Evolutionary conservation across 1,139 yeast genomes (phyloP).

Genomic region (Pichia norvegensis): DNA sequence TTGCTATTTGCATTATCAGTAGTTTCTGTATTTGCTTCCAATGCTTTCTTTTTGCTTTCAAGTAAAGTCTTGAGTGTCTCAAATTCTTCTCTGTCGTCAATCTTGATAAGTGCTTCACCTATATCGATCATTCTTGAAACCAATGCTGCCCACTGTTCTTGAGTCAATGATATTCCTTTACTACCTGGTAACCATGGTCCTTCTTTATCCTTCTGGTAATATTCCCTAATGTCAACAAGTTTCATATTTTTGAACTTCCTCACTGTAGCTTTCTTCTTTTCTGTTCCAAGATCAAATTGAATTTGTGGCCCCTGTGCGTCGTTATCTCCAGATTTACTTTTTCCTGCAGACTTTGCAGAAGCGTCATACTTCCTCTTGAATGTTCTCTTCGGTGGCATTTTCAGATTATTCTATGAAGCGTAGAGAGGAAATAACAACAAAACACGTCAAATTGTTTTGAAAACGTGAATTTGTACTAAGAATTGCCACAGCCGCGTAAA

Average conservation of each 20-base stretch:
- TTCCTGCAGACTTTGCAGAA: not conserved
- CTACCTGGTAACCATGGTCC: constrained; percentile 66
- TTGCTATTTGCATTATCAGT: constrained; percentile 5
- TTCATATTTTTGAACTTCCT: constrained; percentile 57
- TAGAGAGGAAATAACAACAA: too few relatives aligned
- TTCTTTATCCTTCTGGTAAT: constrained; percentile 58
- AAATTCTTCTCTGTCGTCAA: constrained; percentile 31
- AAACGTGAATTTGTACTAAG: not conserved
- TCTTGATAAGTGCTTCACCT: constrained; percentile 46
- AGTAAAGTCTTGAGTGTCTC: constrained; percentile 7
- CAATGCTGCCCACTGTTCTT: constrained; percentile 57
- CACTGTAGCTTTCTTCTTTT: constrained; percentile 64
- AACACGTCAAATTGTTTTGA: not conserved
- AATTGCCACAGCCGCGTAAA: not conserved
- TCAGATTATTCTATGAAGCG: not conserved
- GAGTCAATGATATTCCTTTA: constrained; percentile 76
- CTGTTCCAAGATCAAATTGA: constrained; percentile 37
- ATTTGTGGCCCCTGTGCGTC: constrained; percentile 10
- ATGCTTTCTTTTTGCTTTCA: constrained; percentile 27
- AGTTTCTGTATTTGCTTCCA: not conserved
- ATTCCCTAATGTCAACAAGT: constrained; percentile 76
- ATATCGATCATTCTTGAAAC: constrained; percentile 48
- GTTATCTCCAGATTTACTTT: not conserved
- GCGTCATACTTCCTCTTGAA: constrained; percentile 6
- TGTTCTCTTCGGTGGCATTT: constrained; percentile 13